Evolutionary conservation across 331 rosid genomes (phyloP).

Genomic region (Quercus lobata): DNA sequence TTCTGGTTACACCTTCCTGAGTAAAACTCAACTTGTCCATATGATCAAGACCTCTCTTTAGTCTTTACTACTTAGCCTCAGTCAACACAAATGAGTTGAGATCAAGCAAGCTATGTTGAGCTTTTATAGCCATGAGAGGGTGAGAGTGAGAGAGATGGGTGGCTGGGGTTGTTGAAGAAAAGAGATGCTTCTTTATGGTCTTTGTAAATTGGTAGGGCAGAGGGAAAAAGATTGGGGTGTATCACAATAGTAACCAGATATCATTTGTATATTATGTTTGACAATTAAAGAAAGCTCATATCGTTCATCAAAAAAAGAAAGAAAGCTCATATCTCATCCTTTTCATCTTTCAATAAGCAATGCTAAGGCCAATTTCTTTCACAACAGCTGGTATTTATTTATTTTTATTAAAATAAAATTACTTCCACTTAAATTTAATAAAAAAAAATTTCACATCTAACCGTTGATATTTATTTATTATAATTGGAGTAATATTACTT

Average conservation of each 20-base stretch:
- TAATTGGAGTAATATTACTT: too few species aligned
- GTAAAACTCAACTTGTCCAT: constrained; percentile 63
- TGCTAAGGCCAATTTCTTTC: too few species aligned
- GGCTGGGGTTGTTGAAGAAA: not conserved
- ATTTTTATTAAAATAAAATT: too few species aligned
- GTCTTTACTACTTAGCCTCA: not conserved
- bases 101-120: constrained; percentile 12
- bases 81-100: constrained; percentile 11
- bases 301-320: not conserved
- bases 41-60: not conserved
- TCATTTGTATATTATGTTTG: constrained; percentile 18
- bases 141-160: not conserved
- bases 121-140: constrained; percentile 23
- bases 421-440: too few species aligned
- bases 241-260: constrained; percentile 24
- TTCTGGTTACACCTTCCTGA: constrained; percentile 56
- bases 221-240: constrained; percentile 3
- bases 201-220: not conserved
- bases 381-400: too few species aligned
- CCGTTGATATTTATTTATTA: too few species aligned
- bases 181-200: not conserved
- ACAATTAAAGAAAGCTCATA: constrained; percentile 10
- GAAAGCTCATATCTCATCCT: constrained; percentile 9
- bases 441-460: too few species aligned
- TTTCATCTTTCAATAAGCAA: not conserved